Conservation (phyloP, 495 filamentous ascomycete species). For the Neurospora terricola region DNA sequence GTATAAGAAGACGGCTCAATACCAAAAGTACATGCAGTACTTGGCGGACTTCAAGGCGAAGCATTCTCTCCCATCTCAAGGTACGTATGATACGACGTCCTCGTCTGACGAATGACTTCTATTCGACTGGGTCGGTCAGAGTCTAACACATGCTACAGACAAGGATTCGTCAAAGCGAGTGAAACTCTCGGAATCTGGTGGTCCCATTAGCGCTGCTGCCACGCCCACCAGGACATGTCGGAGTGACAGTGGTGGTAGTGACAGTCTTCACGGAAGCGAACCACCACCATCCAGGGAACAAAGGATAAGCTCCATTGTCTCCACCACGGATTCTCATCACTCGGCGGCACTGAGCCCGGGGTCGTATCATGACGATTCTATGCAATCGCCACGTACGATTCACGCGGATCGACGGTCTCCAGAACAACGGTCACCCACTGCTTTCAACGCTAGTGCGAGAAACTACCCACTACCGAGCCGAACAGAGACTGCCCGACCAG, state of each 20-base stretch:
- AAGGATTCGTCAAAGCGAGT: conserved; percentile 36
- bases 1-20: conserved; percentile 62
- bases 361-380: conserved; percentile 23
- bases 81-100: conserved; percentile 14
- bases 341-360: conserved; percentile 14
- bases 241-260: conserved; percentile 30
- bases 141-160: conserved; percentile 15
- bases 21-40: conserved; percentile 53
- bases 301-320: conserved; percentile 29
- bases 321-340: conserved; percentile 24
- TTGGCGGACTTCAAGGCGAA: conserved; percentile 65
- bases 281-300: conserved; percentile 31
- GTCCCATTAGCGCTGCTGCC: conserved; percentile 20
- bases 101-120: background rate
- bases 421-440: conserved; percentile 16
- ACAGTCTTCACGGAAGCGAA: conserved; percentile 35
- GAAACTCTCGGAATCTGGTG: conserved; percentile 20
- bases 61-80: conserved; percentile 41
- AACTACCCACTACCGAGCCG: conserved; percentile 4
- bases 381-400: conserved; percentile 21
- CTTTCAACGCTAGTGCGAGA: conserved; percentile 9
- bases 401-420: conserved; percentile 9
- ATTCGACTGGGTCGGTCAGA: background rate
- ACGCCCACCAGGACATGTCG: conserved; percentile 25
- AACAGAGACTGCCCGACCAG: conserved; percentile 9